These are phyloP conservation scores for Trichomonascaceae sp. DNA, from an alignment of 1,139 yeast species.

Conservation along the genomic window DNA sequence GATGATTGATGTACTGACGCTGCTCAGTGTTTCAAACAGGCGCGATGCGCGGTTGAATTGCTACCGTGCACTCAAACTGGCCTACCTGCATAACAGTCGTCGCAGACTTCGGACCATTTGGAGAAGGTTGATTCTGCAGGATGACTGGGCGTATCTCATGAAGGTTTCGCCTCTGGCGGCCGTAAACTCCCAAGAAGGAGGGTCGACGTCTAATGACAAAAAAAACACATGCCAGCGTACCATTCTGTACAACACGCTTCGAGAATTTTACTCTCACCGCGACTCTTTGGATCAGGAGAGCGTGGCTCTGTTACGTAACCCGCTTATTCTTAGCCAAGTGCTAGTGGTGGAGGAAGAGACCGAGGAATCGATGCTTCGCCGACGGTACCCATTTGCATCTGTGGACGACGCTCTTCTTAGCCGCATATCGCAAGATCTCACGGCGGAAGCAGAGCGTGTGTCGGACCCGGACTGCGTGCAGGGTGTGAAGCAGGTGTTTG, in stretches of 20 bases:
- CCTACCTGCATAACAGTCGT: conserved; percentile 22
- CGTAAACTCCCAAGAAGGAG: neutral
- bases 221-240: conserved; percentile 29
- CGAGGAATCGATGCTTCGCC: neutral
- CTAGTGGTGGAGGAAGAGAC: neutral
- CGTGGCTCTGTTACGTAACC: conserved; percentile 2
- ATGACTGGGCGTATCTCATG: conserved; percentile 44
- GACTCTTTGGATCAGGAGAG: conserved; percentile 4
- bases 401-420: neutral
- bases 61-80: conserved; percentile 32
- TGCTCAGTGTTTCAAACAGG: conserved; percentile 29
- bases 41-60: conserved; percentile 25
- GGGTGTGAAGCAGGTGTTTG: neutral
- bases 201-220: neutral
- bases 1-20: conserved; percentile 45
- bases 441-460: neutral
- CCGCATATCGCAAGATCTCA: no score
- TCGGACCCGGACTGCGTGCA: neutral
- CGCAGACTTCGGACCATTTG: conserved; percentile 34
- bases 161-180: no score
- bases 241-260: conserved; percentile 26
- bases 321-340: conserved; percentile 1
- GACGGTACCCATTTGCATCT: neutral
- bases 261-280: conserved; percentile 3
- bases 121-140: conserved; percentile 50